These are phyloP conservation scores for Baeospora myosura DNA, from an alignment of 1,284 basidiomycete genomes.

Conservation along the genomic window DNA sequence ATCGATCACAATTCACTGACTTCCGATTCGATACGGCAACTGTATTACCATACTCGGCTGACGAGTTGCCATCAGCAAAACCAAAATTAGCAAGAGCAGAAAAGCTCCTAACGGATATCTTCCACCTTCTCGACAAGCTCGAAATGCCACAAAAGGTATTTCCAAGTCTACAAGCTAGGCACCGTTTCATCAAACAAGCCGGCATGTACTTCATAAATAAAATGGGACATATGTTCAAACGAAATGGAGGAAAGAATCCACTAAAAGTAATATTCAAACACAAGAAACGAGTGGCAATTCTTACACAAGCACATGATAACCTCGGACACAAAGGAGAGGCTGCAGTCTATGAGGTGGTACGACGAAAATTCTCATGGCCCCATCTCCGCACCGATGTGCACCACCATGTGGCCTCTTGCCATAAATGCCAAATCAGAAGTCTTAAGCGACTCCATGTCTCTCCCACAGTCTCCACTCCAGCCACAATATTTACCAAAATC, in stretches of 20 bases:
- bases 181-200: no score
- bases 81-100: no score
- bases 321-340: constrained; percentile 9
- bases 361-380: constrained; percentile 7
- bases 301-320: constrained; percentile 13
- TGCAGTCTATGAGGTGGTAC: constrained; percentile 5
- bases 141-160: no score
- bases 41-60: no score
- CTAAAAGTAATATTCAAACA: constrained; percentile 7
- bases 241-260: neutral
- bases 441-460: constrained; percentile 23
- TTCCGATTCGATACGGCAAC: no score
- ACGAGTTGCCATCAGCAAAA: no score
- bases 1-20: no score
- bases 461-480: constrained; percentile 22
- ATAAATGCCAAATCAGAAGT: constrained; percentile 27
- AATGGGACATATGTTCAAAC: neutral
- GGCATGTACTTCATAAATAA: neutral
- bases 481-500: constrained; percentile 23
- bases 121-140: no score
- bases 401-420: constrained; percentile 28
- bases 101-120: no score
- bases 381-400: constrained; percentile 20
- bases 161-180: no score
- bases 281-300: constrained; percentile 4